These are phyloP conservation scores for Omphalotus guepiniiformis DNA, from an alignment of 768 basidiomycete genomes.

Conservation along the genomic window DNA sequence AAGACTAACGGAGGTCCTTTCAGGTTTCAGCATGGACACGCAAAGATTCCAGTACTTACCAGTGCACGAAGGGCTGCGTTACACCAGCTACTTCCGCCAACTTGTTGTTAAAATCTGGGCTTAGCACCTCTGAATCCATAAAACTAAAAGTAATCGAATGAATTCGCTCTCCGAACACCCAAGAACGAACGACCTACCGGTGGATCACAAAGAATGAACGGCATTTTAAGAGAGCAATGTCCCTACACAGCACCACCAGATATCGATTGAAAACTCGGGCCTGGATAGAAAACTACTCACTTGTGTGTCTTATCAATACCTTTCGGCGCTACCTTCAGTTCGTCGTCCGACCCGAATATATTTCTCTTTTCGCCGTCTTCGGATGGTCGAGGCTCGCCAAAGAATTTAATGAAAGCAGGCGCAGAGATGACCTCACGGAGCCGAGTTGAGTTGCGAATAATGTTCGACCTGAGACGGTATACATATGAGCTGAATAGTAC, in stretches of 20 bases:
- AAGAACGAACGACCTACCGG: conserved; percentile 35
- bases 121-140: conserved; percentile 67
- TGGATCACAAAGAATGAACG: conserved; percentile 70
- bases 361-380: conserved; percentile 61
- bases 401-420: conserved; percentile 69
- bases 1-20: conserved; percentile 27
- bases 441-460: conserved; percentile 54
- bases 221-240: conserved; percentile 89
- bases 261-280: not conserved
- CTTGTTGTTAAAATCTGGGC: conserved; percentile 59
- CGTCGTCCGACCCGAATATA: conserved; percentile 85
- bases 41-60: conserved; percentile 36
- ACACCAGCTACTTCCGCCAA: conserved; percentile 51
- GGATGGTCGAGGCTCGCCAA: conserved; percentile 65
- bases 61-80: conserved; percentile 75
- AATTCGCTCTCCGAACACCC: conserved; percentile 19
- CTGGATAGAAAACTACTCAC: conserved; percentile 32
- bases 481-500: too few species aligned
- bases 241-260: conserved; percentile 36
- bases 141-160: conserved; percentile 43
- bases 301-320: conserved; percentile 80
- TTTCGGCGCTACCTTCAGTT: conserved; percentile 89
- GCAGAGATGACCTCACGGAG: conserved; percentile 65
- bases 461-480: conserved; percentile 48
- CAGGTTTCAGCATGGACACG: not conserved